Evolutionary conservation across 257 asterid species (phyloP).

Genomic region (Scutellaria galericulata): DNA sequence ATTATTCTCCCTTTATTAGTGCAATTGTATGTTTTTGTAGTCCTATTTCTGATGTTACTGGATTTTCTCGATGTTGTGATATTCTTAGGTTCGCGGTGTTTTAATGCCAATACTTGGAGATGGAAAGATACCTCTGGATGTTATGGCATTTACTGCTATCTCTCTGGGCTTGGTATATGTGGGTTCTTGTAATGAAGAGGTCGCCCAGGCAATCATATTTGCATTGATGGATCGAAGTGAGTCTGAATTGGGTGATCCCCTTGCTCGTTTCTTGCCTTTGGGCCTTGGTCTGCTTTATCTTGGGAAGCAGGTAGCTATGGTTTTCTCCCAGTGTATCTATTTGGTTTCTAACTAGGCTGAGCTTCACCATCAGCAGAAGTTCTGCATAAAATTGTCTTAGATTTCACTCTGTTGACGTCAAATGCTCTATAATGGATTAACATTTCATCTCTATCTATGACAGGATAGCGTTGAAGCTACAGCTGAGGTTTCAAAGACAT

Average conservation of each 20-base stretch:
- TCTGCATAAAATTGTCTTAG: conserved; percentile 4
- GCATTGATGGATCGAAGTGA: conserved; percentile 92
- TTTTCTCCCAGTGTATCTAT: neutral
- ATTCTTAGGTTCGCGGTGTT: conserved; percentile 63
- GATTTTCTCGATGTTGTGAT: conserved; percentile 28
- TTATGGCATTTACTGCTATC: conserved; percentile 87
- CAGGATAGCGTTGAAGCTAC: conserved; percentile 95
- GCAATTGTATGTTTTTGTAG: conserved; percentile 9
- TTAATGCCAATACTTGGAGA: conserved; percentile 79
- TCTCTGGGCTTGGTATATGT: conserved; percentile 85
- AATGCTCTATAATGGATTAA: conserved; percentile 25
- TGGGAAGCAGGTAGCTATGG: conserved; percentile 85
- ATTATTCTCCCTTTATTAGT: neutral
- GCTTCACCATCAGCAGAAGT: conserved; percentile 10
- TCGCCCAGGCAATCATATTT: conserved; percentile 85
- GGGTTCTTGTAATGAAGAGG: conserved; percentile 92
- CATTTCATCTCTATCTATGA: conserved; percentile 27
- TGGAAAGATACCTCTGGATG: conserved; percentile 78
- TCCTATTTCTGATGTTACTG: conserved; percentile 14
- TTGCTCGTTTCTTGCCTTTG: conserved; percentile 81
- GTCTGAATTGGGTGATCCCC: conserved; percentile 83
- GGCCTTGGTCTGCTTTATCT: conserved; percentile 96
- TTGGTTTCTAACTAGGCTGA: conserved; percentile 1
- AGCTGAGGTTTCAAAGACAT: conserved; percentile 85
- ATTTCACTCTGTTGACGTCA: conserved; percentile 26